These are phyloP conservation scores for Tylopilus felleus DNA, from an alignment of 768 basidiomycete genomes.

Conservation along the genomic window DNA sequence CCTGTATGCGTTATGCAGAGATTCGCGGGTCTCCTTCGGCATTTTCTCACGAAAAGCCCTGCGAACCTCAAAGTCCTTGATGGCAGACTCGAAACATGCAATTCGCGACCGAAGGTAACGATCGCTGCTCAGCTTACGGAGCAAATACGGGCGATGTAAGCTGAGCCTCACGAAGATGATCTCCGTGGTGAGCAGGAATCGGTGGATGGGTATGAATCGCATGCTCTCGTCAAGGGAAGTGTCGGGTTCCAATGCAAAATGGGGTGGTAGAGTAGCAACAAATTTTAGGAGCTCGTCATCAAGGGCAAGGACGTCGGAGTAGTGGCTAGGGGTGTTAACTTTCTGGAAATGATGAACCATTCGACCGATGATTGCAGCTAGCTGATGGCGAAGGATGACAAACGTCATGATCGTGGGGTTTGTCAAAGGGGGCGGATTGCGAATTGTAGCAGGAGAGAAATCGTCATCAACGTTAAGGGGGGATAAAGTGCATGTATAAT, in stretches of 20 bases:
- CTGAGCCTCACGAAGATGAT: slow-evolving; percentile 83
- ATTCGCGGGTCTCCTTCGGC: slow-evolving; percentile 61
- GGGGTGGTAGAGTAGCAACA: slow-evolving; percentile 71
- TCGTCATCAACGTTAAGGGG: slow-evolving; percentile 74
- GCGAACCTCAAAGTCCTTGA: slow-evolving; percentile 81
- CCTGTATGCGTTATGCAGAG: slow-evolving; percentile 77
- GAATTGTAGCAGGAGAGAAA: slow-evolving; percentile 40
- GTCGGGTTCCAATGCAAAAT: slow-evolving; percentile 75
- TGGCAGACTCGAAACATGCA: slow-evolving; percentile 90
- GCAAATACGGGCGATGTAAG: slow-evolving; percentile 83
- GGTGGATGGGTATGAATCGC: slow-evolving; percentile 72
- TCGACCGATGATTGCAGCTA: slow-evolving; percentile 82
- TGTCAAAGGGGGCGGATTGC: slow-evolving; percentile 55
- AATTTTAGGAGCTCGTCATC: slow-evolving; percentile 84
- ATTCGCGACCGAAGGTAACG: slow-evolving; percentile 76
- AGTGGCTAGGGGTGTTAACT: slow-evolving; percentile 72
- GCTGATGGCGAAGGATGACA: slow-evolving; percentile 77
- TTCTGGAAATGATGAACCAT: slow-evolving; percentile 94
- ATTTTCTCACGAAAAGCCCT: slow-evolving; percentile 60
- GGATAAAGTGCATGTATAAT: slow-evolving; percentile 77
- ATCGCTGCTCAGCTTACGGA: slow-evolving; percentile 70
- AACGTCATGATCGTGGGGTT: slow-evolving; percentile 84
- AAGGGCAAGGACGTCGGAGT: slow-evolving; percentile 74
- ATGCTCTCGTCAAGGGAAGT: slow-evolving; percentile 65
- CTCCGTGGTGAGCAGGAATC: slow-evolving; percentile 88